phyloP scores from a whole-genome alignment of 2,329 filamentous ascomycete species.

The Rutstroemia sp. region DNA sequence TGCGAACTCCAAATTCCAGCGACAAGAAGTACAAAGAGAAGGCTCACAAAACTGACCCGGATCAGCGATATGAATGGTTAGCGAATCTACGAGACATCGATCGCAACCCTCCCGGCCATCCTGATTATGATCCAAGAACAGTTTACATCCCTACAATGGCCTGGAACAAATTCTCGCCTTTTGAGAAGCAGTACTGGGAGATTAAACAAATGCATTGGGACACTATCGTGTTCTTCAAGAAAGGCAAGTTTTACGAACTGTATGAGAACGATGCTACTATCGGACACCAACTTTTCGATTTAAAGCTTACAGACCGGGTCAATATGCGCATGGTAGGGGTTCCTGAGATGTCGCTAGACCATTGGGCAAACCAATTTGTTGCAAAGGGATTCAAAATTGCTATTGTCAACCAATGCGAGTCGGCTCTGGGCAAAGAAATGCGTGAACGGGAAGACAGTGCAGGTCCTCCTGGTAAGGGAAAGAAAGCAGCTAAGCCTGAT shows the following conservation, averaged over 20 bases:
- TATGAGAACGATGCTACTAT: slow-evolving; percentile 98
- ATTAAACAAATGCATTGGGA: slow-evolving; percentile 98
- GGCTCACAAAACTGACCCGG: slow-evolving; percentile 73
- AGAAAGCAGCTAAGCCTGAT: slow-evolving; percentile 44
- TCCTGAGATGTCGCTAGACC: slow-evolving; percentile 87
- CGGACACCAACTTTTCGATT: slow-evolving; percentile 91
- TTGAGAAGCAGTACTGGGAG: slow-evolving; percentile 98
- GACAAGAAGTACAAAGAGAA: slow-evolving; percentile 46
- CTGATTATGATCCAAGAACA: slow-evolving; percentile 85
- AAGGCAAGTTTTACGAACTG: slow-evolving; percentile 97
- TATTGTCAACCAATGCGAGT: slow-evolving; percentile 93
- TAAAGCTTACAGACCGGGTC: slow-evolving; percentile 95
- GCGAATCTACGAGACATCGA: slow-evolving; percentile 81
- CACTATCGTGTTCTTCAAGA: slow-evolving; percentile 98
- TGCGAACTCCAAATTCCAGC: slow-evolving; percentile 29
- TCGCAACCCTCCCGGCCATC: slow-evolving; percentile 66
- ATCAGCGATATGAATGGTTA: slow-evolving; percentile 84
- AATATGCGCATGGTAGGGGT: slow-evolving; percentile 99
- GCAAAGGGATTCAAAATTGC: slow-evolving; percentile 98
- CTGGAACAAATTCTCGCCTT: slow-evolving; percentile 79
- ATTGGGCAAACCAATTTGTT: slow-evolving; percentile 98
- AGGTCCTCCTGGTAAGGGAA: slow-evolving; percentile 10
- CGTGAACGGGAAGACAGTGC: slow-evolving; percentile 68
- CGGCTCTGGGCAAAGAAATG: slow-evolving; percentile 95
- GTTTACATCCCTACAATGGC: slow-evolving; percentile 81